A percentile compares a stretch with the other conserved stretches of the same genome.
Conservation (phyloP, 2,329 filamentous ascomycete species). For the Ceratocystis diversiconidia region DNA sequence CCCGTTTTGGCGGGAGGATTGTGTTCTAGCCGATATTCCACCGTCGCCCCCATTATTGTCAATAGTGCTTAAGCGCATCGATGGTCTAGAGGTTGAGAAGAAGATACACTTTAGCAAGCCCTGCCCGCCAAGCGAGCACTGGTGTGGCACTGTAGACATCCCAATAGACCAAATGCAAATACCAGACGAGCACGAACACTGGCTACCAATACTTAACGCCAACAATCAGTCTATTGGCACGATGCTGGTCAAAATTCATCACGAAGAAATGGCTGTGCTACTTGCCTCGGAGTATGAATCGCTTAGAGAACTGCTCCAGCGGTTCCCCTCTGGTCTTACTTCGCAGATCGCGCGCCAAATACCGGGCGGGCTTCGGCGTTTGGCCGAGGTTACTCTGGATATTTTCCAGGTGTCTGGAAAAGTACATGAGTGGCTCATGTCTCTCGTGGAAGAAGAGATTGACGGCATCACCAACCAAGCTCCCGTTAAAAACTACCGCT, state of each 20-base stretch:
- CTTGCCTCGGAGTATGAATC: conserved; percentile 73
- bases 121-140: conserved; percentile 32
- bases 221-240: conserved; percentile 65
- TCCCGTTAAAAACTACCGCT: conserved; percentile 57
- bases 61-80: conserved; percentile 55
- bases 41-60: conserved; percentile 54
- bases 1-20: conserved; percentile 73
- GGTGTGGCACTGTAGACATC: conserved; percentile 66
- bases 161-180: conserved; percentile 63
- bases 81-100: conserved; percentile 28
- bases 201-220: conserved; percentile 70
- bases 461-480: conserved; percentile 79
- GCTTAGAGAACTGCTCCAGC: conserved; percentile 69
- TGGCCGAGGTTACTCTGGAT: conserved; percentile 78
- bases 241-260: conserved; percentile 66
- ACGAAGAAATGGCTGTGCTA: conserved; percentile 82
- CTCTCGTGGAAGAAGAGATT: conserved; percentile 90
- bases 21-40: conserved; percentile 61
- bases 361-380: conserved; percentile 59
- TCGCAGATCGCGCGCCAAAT: conserved; percentile 69
- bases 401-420: conserved; percentile 88
- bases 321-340: conserved; percentile 71
- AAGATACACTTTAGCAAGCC: conserved; percentile 15
- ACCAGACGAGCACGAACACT: conserved; percentile 69
- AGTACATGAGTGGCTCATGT: conserved; percentile 79